A percentile compares a stretch with the other conserved stretches of the same genome.
These are phyloP conservation scores for Actinidia arguta DNA, from an alignment of 179 eudicot genomes.

Conservation along the genomic window DNA sequence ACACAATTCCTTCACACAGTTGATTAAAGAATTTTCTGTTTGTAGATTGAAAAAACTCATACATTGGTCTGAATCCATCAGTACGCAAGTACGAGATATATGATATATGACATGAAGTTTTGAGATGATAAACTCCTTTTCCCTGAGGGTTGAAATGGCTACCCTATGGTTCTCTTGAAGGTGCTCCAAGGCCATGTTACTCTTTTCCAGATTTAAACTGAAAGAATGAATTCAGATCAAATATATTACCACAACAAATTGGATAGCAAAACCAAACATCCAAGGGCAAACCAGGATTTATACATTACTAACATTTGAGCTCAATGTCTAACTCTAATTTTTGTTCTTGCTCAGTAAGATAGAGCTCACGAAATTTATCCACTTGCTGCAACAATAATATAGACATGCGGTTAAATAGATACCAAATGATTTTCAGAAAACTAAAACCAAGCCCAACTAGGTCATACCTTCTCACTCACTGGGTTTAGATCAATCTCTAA, in stretches of 20 bases:
- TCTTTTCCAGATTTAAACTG: conserved; percentile 67
- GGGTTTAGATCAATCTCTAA: conserved; percentile 71
- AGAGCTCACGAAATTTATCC: conserved; percentile 60
- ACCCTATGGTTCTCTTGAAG: conserved; percentile 60
- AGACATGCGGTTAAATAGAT: background rate
- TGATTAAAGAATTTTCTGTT: conserved; percentile 65
- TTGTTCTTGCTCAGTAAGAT: conserved; percentile 72
- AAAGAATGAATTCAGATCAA: conserved; percentile 1
- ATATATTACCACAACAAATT: conserved; percentile 1
- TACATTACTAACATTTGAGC: conserved; percentile 82
- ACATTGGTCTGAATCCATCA: conserved; percentile 2
- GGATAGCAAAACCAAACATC: background rate
- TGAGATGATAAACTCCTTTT: conserved; percentile 68
- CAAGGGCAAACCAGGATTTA: background rate
- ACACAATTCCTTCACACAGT: conserved; percentile 69
- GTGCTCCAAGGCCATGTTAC: conserved; percentile 55
- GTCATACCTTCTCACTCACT: conserved; percentile 64
- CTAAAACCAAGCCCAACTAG: background rate
- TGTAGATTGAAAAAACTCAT: conserved; percentile 10
- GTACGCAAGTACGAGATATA: background rate
- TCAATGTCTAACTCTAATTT: conserved; percentile 63
- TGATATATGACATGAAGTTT: conserved; percentile 42
- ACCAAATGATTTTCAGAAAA: background rate
- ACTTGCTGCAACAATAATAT: conserved; percentile 53
- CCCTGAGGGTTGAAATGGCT: conserved; percentile 52